Evolutionary conservation across 768 basidiomycete species (phyloP), one percentile per base, ranked within the genome.

Genomic region (Kwoniella bestiolae): DNA sequence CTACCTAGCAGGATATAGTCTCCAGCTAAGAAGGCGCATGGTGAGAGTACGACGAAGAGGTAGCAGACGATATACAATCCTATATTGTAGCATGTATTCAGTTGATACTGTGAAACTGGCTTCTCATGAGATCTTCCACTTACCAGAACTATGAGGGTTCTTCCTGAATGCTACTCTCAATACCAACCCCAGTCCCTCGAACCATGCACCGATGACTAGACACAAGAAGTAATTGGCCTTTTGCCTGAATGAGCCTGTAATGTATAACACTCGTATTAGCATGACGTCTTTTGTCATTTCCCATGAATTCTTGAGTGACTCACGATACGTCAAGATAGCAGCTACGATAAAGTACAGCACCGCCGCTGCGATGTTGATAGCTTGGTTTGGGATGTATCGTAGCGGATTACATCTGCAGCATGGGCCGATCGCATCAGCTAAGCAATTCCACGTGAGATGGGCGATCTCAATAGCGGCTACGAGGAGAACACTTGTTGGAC

Each of bases 1-100:
- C 77, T 59, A 5, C 80, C 80, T 26, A 81, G 72, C 0, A 81
- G 66, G 59, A 80, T 81, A 52, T 80, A 81, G 57, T 81, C 73
- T 28, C 71, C 78, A 26, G 80, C 80, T 7, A 81, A 55, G 70
- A 81, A 80, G 3, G 80, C 78, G 32, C 80, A 81, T 16, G 80
- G 80, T 71, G 69, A 78, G 2, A 79, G 62, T 3, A 79, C 79
- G 8, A 78, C 72, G 52, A 81, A 81, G 9, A 79, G 58, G 61
- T 81, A 79, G 58, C 68, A 65, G 25, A 75, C 74, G 60, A 80
- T 80, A 53, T 79, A 81, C 6, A 79, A 45, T 16, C 78, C 76
- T 51, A n/a, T n/a, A n/a, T n/a, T n/a, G n/a, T n/a, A n/a, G n/a
- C n/a, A n/a, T n/a, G n/a, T n/a, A n/a, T n/a, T n/a, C n/a, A n/a